A percentile compares a stretch with the other conserved stretches of the same genome.
These are phyloP conservation scores for Acmispon strigosus DNA, from an alignment of 306 rosid genomes.

Conservation along the genomic window DNA sequence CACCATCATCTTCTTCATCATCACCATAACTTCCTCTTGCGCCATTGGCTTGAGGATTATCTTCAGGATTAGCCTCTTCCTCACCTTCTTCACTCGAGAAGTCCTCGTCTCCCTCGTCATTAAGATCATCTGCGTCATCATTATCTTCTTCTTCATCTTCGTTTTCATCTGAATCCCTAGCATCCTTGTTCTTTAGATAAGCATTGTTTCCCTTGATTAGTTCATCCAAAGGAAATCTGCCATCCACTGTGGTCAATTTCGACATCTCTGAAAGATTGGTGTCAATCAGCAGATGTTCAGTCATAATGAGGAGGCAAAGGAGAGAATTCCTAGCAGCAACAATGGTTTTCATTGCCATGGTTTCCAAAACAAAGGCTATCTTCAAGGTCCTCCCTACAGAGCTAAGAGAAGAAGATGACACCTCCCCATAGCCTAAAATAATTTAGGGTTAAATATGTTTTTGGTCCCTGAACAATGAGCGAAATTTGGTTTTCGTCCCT, in stretches of 20 bases:
- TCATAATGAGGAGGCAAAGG: too few relatives aligned
- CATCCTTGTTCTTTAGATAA: slow-evolving; percentile 44
- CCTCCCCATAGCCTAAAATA: slow-evolving; percentile 44
- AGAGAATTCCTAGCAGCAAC: slow-evolving; percentile 38
- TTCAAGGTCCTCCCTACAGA: slow-evolving; percentile 9
- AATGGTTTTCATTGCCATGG: slow-evolving; percentile 36
- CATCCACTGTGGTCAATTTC: too few relatives aligned
- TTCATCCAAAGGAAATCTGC: slow-evolving; percentile 58
- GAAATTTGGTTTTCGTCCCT: too few relatives aligned
- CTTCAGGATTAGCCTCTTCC: slow-evolving; percentile 51
- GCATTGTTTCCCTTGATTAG: slow-evolving; percentile 26
- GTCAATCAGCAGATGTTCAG: too few relatives aligned
- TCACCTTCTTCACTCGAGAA: slow-evolving; percentile 60
- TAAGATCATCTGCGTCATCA: slow-evolving; percentile 33
- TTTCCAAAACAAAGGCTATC: slow-evolving; percentile 37
- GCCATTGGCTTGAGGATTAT: slow-evolving; percentile 55
- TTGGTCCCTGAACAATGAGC: too few relatives aligned
- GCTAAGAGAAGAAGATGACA: slow-evolving; percentile 9
- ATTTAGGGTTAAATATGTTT: too few relatives aligned
- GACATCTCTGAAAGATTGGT: too few relatives aligned
- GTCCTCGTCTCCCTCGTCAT: slow-evolving; percentile 53
- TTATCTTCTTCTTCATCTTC: too few relatives aligned
- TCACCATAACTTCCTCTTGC: slow-evolving; percentile 42
- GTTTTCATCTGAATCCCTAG: not conserved
- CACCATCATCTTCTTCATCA: slow-evolving; percentile 33